A percentile compares a stretch with the other conserved stretches of the same genome.
phyloP scores from a whole-genome alignment of 2,329 filamentous ascomycete genomes.

The Ceratocystis ficicola region DNA sequence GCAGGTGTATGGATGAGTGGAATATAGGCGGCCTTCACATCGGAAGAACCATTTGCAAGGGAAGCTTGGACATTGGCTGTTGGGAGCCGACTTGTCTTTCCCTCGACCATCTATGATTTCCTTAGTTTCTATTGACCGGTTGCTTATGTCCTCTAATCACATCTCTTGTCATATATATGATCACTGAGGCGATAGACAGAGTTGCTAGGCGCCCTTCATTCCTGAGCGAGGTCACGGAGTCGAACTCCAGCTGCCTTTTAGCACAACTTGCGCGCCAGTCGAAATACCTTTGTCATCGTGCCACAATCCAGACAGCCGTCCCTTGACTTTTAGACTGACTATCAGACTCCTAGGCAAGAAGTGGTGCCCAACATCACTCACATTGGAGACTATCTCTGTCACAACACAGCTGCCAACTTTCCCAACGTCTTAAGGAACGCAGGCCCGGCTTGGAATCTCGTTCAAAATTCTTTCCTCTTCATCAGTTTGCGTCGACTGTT shows the following conservation, averaged over 20 bases:
- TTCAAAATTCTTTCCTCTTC: slow-evolving; percentile 19
- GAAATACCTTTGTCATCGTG: slow-evolving; percentile 20
- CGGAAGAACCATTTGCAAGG: slow-evolving; percentile 8
- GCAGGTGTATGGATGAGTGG: neutral
- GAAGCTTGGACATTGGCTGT: slow-evolving; percentile 19
- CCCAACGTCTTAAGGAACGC: slow-evolving; percentile 22
- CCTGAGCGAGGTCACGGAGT: slow-evolving; percentile 12
- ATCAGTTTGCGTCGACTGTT: slow-evolving; percentile 14
- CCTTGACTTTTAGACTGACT: slow-evolving; percentile 12
- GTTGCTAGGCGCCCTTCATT: slow-evolving; percentile 21
- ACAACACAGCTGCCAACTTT: slow-evolving; percentile 6
- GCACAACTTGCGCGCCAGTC: slow-evolving; percentile 14
- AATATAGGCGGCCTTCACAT: neutral
- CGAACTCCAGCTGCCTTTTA: neutral
- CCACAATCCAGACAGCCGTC: slow-evolving; percentile 20
- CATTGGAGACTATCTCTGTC: neutral
- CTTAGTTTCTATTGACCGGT: neutral
- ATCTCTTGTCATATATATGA: slow-evolving; percentile 22
- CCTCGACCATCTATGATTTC: slow-evolving; percentile 14
- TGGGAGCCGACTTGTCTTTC: slow-evolving; percentile 12
- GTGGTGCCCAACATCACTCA: neutral
- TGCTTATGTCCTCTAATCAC: slow-evolving; percentile 14
- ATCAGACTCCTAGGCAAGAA: neutral
- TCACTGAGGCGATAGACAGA: slow-evolving; percentile 13
- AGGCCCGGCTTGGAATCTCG: slow-evolving; percentile 22